These are phyloP conservation scores for Ceratocystis smalleyi DNA, from an alignment of 2,329 filamentous ascomycete genomes.

Conservation along the genomic window DNA sequence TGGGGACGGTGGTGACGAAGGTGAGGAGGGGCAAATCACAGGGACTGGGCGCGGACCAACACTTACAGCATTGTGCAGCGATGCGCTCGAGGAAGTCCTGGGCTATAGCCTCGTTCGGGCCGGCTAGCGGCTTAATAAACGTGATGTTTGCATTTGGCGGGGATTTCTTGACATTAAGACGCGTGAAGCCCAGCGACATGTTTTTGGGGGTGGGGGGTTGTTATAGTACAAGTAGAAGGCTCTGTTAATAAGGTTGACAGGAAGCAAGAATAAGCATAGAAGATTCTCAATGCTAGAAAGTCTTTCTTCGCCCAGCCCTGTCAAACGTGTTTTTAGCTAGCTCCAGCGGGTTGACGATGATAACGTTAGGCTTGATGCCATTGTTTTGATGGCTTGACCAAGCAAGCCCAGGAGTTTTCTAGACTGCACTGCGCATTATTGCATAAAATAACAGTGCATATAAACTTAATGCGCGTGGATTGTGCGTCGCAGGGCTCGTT, in stretches of 20 bases:
- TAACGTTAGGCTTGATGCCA: too few relatives aligned
- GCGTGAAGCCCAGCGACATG: slow-evolving; percentile 67
- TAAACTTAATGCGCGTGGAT: neutral
- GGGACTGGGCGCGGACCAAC: neutral
- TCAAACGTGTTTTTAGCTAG: too few relatives aligned
- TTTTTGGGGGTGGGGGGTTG: slow-evolving; percentile 1
- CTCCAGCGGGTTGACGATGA: too few relatives aligned
- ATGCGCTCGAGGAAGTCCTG: slow-evolving; percentile 61
- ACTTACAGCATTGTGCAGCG: slow-evolving; percentile 59
- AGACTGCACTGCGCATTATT: neutral
- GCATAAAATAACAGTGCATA: neutral
- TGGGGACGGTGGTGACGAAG: neutral
- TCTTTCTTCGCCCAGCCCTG: too few relatives aligned
- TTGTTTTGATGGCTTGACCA: neutral
- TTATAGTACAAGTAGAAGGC: neutral
- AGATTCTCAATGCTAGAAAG: too few relatives aligned
- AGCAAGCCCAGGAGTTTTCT: neutral
- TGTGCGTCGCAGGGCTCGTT: neutral
- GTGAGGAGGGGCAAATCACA: neutral
- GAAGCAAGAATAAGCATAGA: too few relatives aligned
- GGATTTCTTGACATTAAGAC: slow-evolving; percentile 58
- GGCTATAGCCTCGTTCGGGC: slow-evolving; percentile 44
- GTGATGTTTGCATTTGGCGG: slow-evolving; percentile 65
- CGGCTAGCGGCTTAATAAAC: slow-evolving; percentile 68
- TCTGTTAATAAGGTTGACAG: too few relatives aligned